Conservation (phyloP, 192 early-diverging fungal genomes). For the Gaertneriomyces semiglobifer region DNA sequence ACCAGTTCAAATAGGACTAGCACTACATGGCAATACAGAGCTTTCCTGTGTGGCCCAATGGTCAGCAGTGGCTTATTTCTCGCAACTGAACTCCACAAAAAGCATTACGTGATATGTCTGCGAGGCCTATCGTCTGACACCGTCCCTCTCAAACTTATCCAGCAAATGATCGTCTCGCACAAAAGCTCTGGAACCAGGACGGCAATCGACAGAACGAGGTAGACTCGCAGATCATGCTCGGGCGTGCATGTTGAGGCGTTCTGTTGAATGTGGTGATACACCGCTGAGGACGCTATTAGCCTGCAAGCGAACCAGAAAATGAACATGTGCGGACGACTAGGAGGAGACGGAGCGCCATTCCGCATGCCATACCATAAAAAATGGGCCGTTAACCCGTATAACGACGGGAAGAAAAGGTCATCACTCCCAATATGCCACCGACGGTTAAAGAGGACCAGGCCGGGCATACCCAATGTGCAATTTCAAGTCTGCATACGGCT, state of each 20-base stretch:
- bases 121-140: slow-evolving; percentile 34
- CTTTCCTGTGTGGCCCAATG: slow-evolving; percentile 5
- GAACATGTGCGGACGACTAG: neutral
- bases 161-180: slow-evolving; percentile 21
- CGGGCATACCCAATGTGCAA: slow-evolving; percentile 9
- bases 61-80: slow-evolving; percentile 1
- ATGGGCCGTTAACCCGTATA: slow-evolving; percentile 21
- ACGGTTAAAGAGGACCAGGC: slow-evolving; percentile 24
- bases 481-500: too few species aligned
- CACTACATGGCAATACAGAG: slow-evolving; percentile 23
- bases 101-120: slow-evolving; percentile 18
- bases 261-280: slow-evolving; percentile 16
- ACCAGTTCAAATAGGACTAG: slow-evolving; percentile 24
- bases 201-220: slow-evolving; percentile 13
- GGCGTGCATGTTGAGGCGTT: slow-evolving; percentile 17
- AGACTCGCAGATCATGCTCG: slow-evolving; percentile 9
- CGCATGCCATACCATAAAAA: slow-evolving; percentile 8
- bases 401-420: slow-evolving; percentile 29
- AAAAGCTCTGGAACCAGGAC: slow-evolving; percentile 18
- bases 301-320: neutral
- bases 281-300: slow-evolving; percentile 12
- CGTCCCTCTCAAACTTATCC: slow-evolving; percentile 35
- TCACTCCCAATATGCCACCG: slow-evolving; percentile 30
- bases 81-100: neutral
- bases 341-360: neutral